A percentile compares a stretch with the other conserved stretches of the same genome.
phyloP scores from a whole-genome alignment of 108 stramenopile species.

The Cylindrotheca fusiformis region DNA sequence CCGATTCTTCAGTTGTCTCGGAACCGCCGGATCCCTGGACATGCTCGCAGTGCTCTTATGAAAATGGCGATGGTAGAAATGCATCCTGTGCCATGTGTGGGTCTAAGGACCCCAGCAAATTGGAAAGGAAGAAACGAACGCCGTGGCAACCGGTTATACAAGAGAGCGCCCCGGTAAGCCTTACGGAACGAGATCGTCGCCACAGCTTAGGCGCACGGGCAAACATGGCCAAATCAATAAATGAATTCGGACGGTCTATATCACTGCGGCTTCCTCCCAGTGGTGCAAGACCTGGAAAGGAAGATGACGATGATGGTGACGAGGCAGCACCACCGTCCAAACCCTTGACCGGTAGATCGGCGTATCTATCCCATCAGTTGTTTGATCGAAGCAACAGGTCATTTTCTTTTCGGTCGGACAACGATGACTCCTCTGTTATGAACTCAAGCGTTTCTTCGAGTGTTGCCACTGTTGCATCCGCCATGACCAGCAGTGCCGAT shows the following conservation, averaged over 20 bases:
- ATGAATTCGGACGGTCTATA: too few species aligned
- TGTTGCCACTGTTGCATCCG: background rate
- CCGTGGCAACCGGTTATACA: background rate
- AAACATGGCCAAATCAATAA: background rate
- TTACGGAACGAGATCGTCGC: background rate
- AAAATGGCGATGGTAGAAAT: constrained; percentile 12
- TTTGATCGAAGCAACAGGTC: too few species aligned
- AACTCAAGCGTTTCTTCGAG: background rate
- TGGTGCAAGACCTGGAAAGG: background rate
- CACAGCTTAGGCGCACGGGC: background rate
- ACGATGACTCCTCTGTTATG: background rate
- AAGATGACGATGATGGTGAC: background rate
- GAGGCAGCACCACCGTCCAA: background rate
- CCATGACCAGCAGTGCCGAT: background rate
- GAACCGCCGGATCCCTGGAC: constrained; percentile 5
- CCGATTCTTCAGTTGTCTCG: background rate
- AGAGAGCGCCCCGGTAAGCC: background rate
- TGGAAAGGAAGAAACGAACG: background rate
- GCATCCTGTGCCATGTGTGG: constrained; percentile 15
- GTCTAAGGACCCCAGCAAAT: too few species aligned
- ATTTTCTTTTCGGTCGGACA: too few species aligned
- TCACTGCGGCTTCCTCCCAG: too few species aligned
- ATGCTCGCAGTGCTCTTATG: constrained; percentile 11
- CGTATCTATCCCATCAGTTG: background rate
- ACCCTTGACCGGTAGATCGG: background rate